Evolutionary conservation across 257 asterid species (phyloP).

Genomic region (Nicotiana benthamiana): DNA sequence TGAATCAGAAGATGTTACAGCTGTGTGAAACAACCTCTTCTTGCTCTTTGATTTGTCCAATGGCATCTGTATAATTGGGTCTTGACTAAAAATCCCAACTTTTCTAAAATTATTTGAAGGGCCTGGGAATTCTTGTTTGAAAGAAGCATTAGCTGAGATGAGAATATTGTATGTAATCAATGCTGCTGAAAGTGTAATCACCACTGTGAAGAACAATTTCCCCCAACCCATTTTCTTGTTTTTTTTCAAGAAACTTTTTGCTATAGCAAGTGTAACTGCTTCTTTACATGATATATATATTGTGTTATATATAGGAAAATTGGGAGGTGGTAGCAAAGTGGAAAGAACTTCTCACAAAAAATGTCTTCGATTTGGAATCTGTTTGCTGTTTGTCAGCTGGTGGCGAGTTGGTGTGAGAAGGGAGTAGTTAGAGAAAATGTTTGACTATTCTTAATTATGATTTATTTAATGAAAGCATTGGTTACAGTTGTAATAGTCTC

Average conservation of each 20-base stretch:
- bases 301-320: not conserved
- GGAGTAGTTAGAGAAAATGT: not conserved
- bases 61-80: slow-evolving; percentile 83
- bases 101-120: slow-evolving; percentile 26
- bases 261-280: not conserved
- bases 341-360: not conserved
- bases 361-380: not conserved
- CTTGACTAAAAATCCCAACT: slow-evolving; percentile 10
- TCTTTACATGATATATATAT: not conserved
- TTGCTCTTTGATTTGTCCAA: slow-evolving; percentile 15
- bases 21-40: slow-evolving; percentile 77
- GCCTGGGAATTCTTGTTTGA: slow-evolving; percentile 71
- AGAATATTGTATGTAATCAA: slow-evolving; percentile 85
- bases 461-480: not conserved
- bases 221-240: slow-evolving; percentile 53
- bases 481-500: not conserved
- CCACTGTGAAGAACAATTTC: slow-evolving; percentile 60
- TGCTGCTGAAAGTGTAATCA: slow-evolving; percentile 63
- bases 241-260: not conserved
- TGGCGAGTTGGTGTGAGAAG: not conserved
- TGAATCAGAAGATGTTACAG: slow-evolving; percentile 86
- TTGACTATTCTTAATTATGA: not conserved
- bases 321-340: not conserved
- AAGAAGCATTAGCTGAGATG: slow-evolving; percentile 81
- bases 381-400: not conserved